Base-by-base conservation (phyloP, 495 filamentous ascomycete species). In the Clavariopsis aquatica region DNA sequence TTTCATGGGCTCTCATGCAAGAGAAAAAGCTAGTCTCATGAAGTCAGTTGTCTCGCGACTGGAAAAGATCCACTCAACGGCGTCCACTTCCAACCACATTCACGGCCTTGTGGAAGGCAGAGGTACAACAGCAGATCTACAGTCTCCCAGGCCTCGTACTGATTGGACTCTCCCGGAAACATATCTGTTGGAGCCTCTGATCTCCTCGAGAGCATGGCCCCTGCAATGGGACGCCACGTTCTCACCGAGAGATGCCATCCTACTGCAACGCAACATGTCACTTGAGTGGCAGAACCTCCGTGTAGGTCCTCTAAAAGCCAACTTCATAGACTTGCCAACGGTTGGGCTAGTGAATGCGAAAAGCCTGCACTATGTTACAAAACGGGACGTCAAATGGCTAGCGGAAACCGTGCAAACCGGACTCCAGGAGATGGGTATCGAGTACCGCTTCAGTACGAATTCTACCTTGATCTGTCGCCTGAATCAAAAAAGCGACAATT, bases 321-420 rank as follows among this genome's bases (percentile, higher is more conserved):
- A 41, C 29, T 20, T 24, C 10, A 36, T n/a, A 19, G n/a, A 57
- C 12, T 8, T 62, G 6, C 38, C 57, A 6, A 56, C 26, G 17
- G 36, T 62, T 9, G 57, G 49, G 19, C 22, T 67, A n/a, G 20
- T 24, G 15, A 4, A 41, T 24, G 31, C 58, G 13, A 62, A 49
- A 46, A 19, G 26, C 9, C 53, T 68, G 45, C 38, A 68, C 23
- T 63, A 53, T 63, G 26, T 63, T 17, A 58, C 65, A 24, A 57
- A 57, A 31, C 36, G 65, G 29, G 24, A 54, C 52, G 28, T 53
- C 12, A 38, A 27, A 27, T 68, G 65, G 59, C 59, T 68, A 4
- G 65, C 62, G 0, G 13, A 53, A 27, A 26, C 34, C 6, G 45
- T 68, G 1, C 4, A 45, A 59, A 20, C 53, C 23, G 65, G 45